These are phyloP conservation scores for Aspergillus olivimuriae DNA, from an alignment of 495 filamentous ascomycete species.

Conservation along the genomic window DNA sequence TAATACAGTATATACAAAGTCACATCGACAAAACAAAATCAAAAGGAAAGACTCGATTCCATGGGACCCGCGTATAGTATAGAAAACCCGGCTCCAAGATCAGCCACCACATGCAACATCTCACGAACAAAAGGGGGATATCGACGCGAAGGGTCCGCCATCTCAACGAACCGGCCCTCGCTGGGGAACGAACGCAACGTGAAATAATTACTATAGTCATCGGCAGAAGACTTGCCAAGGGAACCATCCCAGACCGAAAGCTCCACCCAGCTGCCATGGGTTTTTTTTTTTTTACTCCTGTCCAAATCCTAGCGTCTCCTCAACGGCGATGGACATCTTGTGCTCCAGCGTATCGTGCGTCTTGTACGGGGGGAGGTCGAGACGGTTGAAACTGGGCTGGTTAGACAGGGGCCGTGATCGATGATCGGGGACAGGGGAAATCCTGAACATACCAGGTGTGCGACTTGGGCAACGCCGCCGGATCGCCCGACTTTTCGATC, in stretches of 20 bases:
- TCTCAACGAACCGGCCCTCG: too few species aligned
- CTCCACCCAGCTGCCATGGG: not conserved
- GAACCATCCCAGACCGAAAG: too few species aligned
- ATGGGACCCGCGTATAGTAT: constrained; percentile 4
- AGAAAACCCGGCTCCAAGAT: constrained; percentile 5
- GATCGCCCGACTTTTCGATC: constrained; percentile 94
- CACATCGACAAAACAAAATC: constrained; percentile 1
- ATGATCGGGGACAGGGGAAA: too few species aligned
- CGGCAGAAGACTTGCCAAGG: too few species aligned
- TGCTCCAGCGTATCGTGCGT: constrained; percentile 71
- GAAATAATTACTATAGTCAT: constrained; percentile 3
- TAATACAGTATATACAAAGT: constrained; percentile 10
- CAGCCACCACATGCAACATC: constrained; percentile 5
- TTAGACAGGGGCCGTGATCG: not conserved
- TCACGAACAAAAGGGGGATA: constrained; percentile 2
- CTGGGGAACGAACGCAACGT: too few species aligned
- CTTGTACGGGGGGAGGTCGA: constrained; percentile 95
- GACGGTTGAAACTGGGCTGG: constrained; percentile 77
- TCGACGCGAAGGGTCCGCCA: too few species aligned
- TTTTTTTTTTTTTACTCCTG: constrained; percentile 63
- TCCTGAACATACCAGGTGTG: constrained; percentile 96
- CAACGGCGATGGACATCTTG: constrained; percentile 92
- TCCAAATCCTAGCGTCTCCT: constrained; percentile 98
- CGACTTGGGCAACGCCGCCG: constrained; percentile 84
- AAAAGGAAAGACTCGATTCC: constrained; percentile 8